Base-by-base conservation (phyloP, 1,284 basidiomycete species). In the Sporisorium iseilematis-ciliati region DNA sequence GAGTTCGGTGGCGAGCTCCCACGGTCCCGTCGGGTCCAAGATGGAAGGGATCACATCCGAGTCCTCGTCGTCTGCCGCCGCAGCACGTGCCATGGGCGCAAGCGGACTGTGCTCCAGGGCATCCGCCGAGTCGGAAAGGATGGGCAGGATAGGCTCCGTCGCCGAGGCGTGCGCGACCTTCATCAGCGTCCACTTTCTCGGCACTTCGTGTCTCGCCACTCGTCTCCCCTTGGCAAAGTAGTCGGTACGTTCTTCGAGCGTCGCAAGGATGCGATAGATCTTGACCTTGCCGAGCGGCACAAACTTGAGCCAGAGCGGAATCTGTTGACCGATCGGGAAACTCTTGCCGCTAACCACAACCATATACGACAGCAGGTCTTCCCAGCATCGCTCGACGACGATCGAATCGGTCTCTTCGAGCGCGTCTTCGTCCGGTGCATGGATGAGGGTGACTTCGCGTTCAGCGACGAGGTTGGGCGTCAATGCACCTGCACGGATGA, bases 341-440 rank as follows among this genome's bases (percentile, higher is more conserved):
- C 68, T 71, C 54, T 92, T 91, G 14, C 93, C 93, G 33, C 91
- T 90, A 26, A 97, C 87, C 1, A 91, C 89, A 62, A 98, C 91
- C 70, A 86, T 79, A 79, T 93, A 95, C 75, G 93, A 91, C 82
- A 98, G 88, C 83, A 97, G 92, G 65, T 91, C 89, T 68, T 97
- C 95, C 95, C 95, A 99, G 78, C 92, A 91, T 25, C 94, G 88
- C 84, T 97, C 93, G 14, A 98, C 91, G 53, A 95, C 89, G 67
- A 98, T 91, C 77, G 91, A 88, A 81, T 93, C 93, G 4, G 88
- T 89, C 71, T 92, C 92, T 80, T 95, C 93, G 38, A 81, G 75
- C 38, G 81, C 82, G 25, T 87, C 86, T 82, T 87, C 83, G 57
- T 86, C 75, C 7, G 93, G 94, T 52, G 89, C 90, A 21, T 92